Base-by-base conservation (phyloP, 169 alveolate species). In the Eimeria necatrix region DNA sequence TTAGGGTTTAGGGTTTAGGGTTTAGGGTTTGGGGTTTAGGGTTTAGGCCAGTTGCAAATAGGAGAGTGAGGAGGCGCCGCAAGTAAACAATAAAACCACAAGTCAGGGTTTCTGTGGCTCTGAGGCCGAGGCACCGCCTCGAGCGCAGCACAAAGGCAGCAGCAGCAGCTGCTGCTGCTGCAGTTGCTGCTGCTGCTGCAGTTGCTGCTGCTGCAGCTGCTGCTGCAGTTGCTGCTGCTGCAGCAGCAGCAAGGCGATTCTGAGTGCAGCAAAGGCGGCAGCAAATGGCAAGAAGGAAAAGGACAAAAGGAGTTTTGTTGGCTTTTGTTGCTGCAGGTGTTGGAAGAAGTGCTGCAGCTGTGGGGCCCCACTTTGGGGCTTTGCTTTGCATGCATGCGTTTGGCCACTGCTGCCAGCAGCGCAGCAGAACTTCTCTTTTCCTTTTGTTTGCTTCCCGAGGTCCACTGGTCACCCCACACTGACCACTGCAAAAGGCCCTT, bases 331-430 rank as follows among this genome's bases (percentile, higher is more conserved):
- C 49, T 71, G n/a, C 49, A 5, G n/a, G n/a, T 12, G n/a, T 61
- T 61, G 73, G 73, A 61, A 18, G 48, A 16, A 10, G 73, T 26
- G n/a, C n/a, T n/a, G n/a, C n/a, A n/a, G n/a, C n/a, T n/a, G n/a
- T n/a, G n/a, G n/a, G 9, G 41, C 14, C 52, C 48, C 20, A 20
- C n/a, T 8, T 20, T 80, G 89, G 18, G 41, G n/a, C 48, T 80
- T 4, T 80, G 89, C 22, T 16, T 48, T 24, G 61, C 71, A 20
- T 80, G 89, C 70, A 49, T 80, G 20, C 61, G 89, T 9, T 61
- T 48, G 20, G 89, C 89, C 48, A 80, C 89, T 51, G 70, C 89
- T 4, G 89, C 71, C 20, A 48, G 24, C 3, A 80, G 89, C 71
- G 89, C 89, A 48, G 89, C 89, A 8, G 78, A 41, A 5, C 14